Evolutionary conservation across 78 protist genomes (phyloP).

Genomic region (Dictyostelium capitatum): DNA sequence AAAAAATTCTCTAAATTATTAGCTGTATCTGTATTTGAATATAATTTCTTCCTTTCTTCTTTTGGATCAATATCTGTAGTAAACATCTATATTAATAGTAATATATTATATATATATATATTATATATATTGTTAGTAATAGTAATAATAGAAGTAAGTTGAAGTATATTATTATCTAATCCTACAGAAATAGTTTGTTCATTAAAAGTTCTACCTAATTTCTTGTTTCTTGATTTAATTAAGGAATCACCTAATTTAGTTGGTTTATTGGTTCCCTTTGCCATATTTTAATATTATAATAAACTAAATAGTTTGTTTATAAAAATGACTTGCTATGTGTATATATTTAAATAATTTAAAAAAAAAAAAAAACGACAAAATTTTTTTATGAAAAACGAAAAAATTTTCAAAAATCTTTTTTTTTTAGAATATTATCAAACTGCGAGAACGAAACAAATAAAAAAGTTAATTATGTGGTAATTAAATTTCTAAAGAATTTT

Average conservation of each 20-base stretch:
- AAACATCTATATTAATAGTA: constrained; percentile 75
- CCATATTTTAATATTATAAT: not conserved
- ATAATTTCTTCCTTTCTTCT: constrained; percentile 73
- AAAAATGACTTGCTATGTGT: no score
- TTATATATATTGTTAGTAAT: not conserved
- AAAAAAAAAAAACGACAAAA: no score
- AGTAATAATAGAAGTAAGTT: not conserved
- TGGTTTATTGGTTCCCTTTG: not conserved
- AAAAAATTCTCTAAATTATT: constrained; percentile 66
- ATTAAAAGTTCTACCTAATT: constrained; percentile 68
- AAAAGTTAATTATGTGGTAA: no score
- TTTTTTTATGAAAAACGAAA: no score
- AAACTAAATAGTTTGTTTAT: no score
- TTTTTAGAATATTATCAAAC: no score
- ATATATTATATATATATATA: no score
- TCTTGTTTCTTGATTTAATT: constrained; percentile 63
- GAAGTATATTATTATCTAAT: not conserved
- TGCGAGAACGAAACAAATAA: no score
- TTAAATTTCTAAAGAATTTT: no score
- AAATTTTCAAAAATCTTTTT: no score
- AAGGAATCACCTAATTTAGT: constrained; percentile 28
- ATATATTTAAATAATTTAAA: no score
- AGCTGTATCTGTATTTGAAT: constrained; percentile 53
- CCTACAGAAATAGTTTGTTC: constrained; percentile 72
- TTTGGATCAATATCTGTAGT: constrained; percentile 82